Base-by-base conservation (phyloP, 257 asterid genomes). In the Scutellaria galericulata region DNA sequence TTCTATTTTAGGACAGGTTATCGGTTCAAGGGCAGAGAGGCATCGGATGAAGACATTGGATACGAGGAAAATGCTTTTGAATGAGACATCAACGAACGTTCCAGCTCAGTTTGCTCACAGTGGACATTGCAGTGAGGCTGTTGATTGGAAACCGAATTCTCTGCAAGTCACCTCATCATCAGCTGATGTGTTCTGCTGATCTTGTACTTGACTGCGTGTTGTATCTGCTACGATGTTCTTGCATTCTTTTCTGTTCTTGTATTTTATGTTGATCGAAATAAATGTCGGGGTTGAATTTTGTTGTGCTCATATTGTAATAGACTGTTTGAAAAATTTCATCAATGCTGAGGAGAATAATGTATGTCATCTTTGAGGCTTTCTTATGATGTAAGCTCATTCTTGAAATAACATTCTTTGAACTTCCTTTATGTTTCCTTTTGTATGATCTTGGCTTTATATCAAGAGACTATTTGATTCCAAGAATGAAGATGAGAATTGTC, bases 11-110 rank as follows among this genome's bases (percentile, higher is more conserved):
- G 98, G 98, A 35, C 98, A 92, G 85, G 90, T 90, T 44, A 90
- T 92, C 40, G 98, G 97, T 59, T 90, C 98, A 5, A 69, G 96
- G 78, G 98, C 98, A 3, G 98, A 92, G 79, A 81, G 96, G 56
- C 78, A 77, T 73, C 86, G 98, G 10, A 80, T 92, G 68, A 82
- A 86, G 78, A 68, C 90, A 24, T 56, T 76, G 66, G 87, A 77
- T 31, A 69, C 79, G 4, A 73, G 65, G 67, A 77, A 76, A 41
- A 52, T 79, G 79, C 77, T n/a, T 37, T 56, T n/a, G 37, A 7
- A 24, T 13, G 78, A 41, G 52, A 56, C 53, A 46, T 35, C 50
- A 67, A 47, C 41, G 41, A 7, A 41, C 64, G 74, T 56, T 20
- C 46, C 81, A 1, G 13, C 18, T 66, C 70, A 24, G 35, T 68